Evolutionary conservation across 2,329 filamentous ascomycete species (phyloP).

Genomic region (Chalaropsis ovoidea): DNA sequence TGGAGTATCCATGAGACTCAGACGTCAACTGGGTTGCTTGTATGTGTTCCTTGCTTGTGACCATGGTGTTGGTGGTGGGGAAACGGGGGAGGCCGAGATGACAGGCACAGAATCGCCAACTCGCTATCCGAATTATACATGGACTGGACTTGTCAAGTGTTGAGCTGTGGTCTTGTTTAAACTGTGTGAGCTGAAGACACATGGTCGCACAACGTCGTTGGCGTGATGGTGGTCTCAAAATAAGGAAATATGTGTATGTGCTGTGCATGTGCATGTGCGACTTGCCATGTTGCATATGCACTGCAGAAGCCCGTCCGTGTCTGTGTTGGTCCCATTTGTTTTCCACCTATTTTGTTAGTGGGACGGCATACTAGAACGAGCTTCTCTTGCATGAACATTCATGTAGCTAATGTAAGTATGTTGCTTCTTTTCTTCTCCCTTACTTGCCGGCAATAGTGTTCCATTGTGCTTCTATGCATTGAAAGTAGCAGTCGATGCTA

Average conservation of each 20-base stretch:
- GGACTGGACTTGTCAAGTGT: not conserved
- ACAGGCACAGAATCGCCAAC: not conserved
- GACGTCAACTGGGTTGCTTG: not conserved
- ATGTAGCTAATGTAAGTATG: not conserved
- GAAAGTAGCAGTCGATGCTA: not conserved
- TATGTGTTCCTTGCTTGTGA: not conserved
- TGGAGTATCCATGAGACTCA: not conserved
- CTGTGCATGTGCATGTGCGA: not conserved
- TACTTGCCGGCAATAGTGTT: not conserved
- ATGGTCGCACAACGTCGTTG: not conserved
- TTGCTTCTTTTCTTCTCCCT: not conserved
- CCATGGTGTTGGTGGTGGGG: not conserved
- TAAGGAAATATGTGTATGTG: not conserved
- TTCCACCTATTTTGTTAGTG: not conserved
- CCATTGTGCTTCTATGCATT: not conserved
- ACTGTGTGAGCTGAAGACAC: not conserved
- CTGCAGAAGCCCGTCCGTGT: not conserved
- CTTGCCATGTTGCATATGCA: not conserved
- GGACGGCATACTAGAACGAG: not conserved
- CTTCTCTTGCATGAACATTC: slow-evolving; percentile 10
- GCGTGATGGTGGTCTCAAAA: not conserved
- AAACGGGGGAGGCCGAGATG: not conserved
- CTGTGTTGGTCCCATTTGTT: slow-evolving; percentile 1
- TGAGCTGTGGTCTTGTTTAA: not conserved
- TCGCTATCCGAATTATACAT: not conserved